phyloP scores from a whole-genome alignment of 352 stramenopile genomes.

The Pythium aristosporum region DNA sequence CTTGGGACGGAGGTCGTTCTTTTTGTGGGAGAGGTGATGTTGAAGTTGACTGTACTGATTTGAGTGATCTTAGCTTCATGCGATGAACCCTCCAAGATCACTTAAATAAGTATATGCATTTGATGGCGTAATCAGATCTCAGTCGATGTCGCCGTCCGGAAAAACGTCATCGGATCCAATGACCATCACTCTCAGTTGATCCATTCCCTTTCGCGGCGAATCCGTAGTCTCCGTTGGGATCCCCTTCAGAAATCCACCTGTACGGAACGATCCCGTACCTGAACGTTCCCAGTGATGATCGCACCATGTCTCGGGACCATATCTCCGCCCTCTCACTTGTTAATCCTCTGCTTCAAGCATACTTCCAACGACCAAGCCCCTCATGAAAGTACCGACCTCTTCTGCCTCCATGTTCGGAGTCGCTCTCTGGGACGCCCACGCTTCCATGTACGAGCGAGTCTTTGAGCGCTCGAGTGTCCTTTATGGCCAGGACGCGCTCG shows the following conservation, averaged over 20 bases:
- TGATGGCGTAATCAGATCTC: no score
- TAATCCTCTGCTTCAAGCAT: not conserved
- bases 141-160: no score
- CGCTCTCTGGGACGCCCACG: not conserved
- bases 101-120: no score
- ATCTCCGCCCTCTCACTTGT: no score
- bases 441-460: not conserved
- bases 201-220: no score
- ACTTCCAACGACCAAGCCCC: not conserved
- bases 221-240: no score
- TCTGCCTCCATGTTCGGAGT: no score
- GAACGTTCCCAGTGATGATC: no score
- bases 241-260: no score
- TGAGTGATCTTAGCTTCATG: no score
- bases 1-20: not conserved
- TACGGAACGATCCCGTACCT: no score
- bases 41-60: not conserved
- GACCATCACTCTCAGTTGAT: not conserved
- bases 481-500: slow-evolving; percentile 78
- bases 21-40: not conserved
- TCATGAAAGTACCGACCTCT: not conserved
- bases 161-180: not conserved
- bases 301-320: not conserved
- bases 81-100: no score
- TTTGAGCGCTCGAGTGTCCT: not conserved